phyloP scores from a whole-genome alignment of 2,329 filamentous ascomycete genomes.

The Stemphylium vesicarium region DNA sequence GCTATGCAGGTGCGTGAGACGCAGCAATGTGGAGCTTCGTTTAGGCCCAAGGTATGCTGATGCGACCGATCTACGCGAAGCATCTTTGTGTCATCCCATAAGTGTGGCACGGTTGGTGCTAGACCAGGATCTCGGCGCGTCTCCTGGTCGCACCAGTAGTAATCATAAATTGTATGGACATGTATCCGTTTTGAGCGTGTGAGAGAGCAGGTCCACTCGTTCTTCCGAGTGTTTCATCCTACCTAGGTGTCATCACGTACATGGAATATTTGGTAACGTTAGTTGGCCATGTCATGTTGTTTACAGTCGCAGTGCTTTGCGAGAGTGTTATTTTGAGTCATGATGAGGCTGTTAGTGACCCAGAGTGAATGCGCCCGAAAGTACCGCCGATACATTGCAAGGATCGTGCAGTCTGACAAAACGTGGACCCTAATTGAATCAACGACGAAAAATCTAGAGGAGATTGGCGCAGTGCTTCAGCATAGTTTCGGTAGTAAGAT shows the following conservation, averaged over 20 bases:
- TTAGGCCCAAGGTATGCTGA: constrained; percentile 4
- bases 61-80: constrained; percentile 17
- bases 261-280: too few species aligned
- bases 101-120: constrained; percentile 2
- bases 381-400: neutral
- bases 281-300: too few species aligned
- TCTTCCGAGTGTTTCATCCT: too few species aligned
- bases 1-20: neutral
- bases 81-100: constrained; percentile 13
- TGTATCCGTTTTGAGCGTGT: too few species aligned
- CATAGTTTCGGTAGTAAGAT: neutral
- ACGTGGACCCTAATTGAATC: neutral
- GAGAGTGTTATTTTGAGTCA: too few species aligned
- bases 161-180: too few species aligned
- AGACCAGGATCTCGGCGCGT: neutral
- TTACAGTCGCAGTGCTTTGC: too few species aligned
- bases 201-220: too few species aligned
- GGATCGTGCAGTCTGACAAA: neutral
- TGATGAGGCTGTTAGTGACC: neutral
- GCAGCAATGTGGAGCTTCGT: constrained; percentile 3
- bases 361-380: constrained; percentile 1
- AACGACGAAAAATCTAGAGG: neutral
- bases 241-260: too few species aligned
- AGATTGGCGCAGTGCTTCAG: neutral
- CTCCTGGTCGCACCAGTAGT: too few species aligned